These are phyloP conservation scores for Cyclaneusma minus DNA, from an alignment of 2,329 filamentous ascomycete genomes.

Conservation along the genomic window DNA sequence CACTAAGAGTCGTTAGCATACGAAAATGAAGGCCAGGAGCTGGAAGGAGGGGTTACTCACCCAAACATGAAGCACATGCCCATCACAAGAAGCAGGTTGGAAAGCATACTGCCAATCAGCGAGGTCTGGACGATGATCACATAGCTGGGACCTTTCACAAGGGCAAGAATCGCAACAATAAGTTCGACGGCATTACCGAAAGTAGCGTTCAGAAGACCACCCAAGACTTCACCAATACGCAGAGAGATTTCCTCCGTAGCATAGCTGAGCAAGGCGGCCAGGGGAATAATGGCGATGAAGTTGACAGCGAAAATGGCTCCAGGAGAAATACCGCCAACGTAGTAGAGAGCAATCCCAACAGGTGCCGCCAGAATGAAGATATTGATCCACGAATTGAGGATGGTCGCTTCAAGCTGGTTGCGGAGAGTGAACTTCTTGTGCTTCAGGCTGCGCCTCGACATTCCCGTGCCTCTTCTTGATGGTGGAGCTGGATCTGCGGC, in stretches of 20 bases:
- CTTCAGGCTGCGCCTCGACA: slow-evolving; percentile 27
- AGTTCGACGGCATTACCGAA: slow-evolving; percentile 86
- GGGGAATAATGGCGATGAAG: slow-evolving; percentile 82
- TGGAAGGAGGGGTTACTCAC: slow-evolving; percentile 23
- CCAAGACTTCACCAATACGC: slow-evolving; percentile 68
- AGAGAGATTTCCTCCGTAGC: slow-evolving; percentile 83
- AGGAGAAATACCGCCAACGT: slow-evolving; percentile 34
- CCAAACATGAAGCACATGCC: slow-evolving; percentile 90
- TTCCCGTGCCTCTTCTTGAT: slow-evolving; percentile 12
- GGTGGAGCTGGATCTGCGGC: neutral
- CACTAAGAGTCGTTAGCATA: no score
- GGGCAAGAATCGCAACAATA: slow-evolving; percentile 75
- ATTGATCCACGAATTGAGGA: slow-evolving; percentile 80
- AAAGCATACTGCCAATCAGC: slow-evolving; percentile 79
- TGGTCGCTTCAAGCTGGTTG: slow-evolving; percentile 56
- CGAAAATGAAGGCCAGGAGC: no score
- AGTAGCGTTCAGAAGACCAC: slow-evolving; percentile 76
- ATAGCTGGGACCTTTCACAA: slow-evolving; percentile 38
- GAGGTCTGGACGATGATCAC: slow-evolving; percentile 83
- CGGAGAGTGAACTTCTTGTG: slow-evolving; percentile 35
- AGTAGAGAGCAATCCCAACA: slow-evolving; percentile 62
- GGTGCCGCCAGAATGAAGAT: slow-evolving; percentile 65
- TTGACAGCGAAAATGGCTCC: slow-evolving; percentile 72
- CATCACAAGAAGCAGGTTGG: slow-evolving; percentile 76
- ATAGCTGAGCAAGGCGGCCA: slow-evolving; percentile 75